Conservation (phyloP, 2,329 filamentous ascomycete genomes). For the Nemania bipapillata region DNA sequence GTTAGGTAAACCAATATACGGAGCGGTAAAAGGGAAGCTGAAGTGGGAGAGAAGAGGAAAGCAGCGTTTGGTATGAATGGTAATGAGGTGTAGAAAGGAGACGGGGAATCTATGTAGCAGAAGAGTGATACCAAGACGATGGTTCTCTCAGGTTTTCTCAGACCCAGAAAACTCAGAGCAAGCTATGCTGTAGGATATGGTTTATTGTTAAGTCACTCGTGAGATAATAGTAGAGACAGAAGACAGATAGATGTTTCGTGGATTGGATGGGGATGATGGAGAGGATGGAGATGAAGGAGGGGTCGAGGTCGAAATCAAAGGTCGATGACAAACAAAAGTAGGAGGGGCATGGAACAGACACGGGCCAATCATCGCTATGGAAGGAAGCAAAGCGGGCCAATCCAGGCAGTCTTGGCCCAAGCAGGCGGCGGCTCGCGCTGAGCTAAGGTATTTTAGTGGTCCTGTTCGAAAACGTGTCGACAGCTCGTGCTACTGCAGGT, state of each 20-base stretch:
- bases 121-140: background rate
- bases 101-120: background rate
- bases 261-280: background rate
- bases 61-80: background rate
- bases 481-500: conserved; percentile 9
- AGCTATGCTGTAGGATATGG: background rate
- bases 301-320: conserved; percentile 5
- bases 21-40: background rate
- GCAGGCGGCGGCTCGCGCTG: background rate
- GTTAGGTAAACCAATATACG: conserved; percentile 3
- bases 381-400: background rate
- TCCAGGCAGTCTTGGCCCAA: no score
- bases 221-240: background rate
- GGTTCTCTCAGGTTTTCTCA: background rate
- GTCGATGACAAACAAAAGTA: conserved; percentile 14
- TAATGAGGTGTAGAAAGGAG: background rate
- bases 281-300: conserved; percentile 12
- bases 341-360: conserved; percentile 8
- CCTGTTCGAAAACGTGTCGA: conserved; percentile 27
- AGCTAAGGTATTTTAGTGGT: conserved; percentile 5
- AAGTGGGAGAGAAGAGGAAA: background rate
- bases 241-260: background rate
- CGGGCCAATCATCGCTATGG: conserved; percentile 17
- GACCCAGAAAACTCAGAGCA: background rate
- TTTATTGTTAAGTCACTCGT: background rate